Conservation (phyloP, 495 filamentous ascomycete species). For the Xylaria telfairii region DNA sequence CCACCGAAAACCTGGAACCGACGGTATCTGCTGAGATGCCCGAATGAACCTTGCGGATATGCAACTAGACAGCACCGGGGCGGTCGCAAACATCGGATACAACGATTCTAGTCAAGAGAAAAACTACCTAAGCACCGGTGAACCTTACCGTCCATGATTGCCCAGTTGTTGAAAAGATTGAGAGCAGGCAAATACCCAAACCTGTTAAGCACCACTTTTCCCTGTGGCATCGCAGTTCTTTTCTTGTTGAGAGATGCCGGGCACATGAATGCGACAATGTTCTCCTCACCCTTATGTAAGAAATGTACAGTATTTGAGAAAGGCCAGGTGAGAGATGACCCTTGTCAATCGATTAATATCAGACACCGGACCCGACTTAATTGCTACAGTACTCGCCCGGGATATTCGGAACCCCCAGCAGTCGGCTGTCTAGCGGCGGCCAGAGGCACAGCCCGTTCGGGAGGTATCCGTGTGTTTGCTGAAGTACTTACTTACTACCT, state of each 20-base stretch:
- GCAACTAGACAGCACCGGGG: background rate
- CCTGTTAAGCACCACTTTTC: too few relatives aligned
- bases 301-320: background rate
- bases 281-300: background rate
- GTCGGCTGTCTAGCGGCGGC: background rate
- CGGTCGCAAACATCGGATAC: background rate
- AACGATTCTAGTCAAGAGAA: background rate
- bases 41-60: background rate
- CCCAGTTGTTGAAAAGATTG: background rate
- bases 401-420: slow-evolving; percentile 2
- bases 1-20: too few relatives aligned
- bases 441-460: background rate
- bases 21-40: too few relatives aligned
- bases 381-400: background rate
- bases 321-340: background rate
- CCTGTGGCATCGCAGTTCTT: background rate
- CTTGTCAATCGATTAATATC: background rate
- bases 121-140: too few relatives aligned
- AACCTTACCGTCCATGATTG: too few relatives aligned
- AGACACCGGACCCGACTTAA: background rate
- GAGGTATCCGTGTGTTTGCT: slow-evolving; percentile 1
- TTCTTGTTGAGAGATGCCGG: background rate
- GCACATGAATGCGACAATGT: background rate
- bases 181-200: too few relatives aligned
- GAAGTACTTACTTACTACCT: background rate